phyloP scores from a whole-genome alignment of 2,329 filamentous ascomycete genomes.

The Aureobasidium sp. region DNA sequence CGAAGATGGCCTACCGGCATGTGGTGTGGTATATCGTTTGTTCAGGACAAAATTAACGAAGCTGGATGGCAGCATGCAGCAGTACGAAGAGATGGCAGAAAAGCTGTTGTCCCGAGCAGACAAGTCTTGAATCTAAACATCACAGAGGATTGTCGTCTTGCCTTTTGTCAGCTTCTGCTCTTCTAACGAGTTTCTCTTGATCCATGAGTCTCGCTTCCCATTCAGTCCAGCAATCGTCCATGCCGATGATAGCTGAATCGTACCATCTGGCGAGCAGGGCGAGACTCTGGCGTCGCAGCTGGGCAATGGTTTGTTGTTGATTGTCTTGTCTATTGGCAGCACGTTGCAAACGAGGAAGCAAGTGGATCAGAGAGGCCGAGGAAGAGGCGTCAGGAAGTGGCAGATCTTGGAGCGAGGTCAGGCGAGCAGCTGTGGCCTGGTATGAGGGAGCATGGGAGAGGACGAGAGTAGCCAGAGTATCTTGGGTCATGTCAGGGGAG shows the following conservation, averaged over 20 bases:
- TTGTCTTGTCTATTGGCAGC: slow-evolving; percentile 54
- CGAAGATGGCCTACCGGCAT: background rate
- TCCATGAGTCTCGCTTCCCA: slow-evolving; percentile 61
- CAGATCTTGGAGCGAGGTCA: slow-evolving; percentile 39
- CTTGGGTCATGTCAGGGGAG: slow-evolving; percentile 17
- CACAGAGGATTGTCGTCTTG: slow-evolving; percentile 22
- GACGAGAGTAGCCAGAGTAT: slow-evolving; percentile 29
- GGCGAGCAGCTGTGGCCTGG: slow-evolving; percentile 36
- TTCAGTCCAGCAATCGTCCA: slow-evolving; percentile 62
- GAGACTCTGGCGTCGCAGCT: slow-evolving; percentile 58
- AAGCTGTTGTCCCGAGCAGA: background rate
- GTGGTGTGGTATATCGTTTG: background rate
- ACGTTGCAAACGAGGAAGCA: slow-evolving; percentile 57
- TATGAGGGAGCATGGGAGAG: slow-evolving; percentile 39
- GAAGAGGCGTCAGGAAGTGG: slow-evolving; percentile 36
- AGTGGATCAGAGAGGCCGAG: slow-evolving; percentile 48
- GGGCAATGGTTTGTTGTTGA: slow-evolving; percentile 56
- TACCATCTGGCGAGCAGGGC: slow-evolving; percentile 55
- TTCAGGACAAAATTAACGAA: background rate
- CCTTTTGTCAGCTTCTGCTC: slow-evolving; percentile 53
- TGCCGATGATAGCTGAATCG: slow-evolving; percentile 61
- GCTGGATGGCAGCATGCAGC: background rate
- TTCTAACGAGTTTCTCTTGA: slow-evolving; percentile 58
- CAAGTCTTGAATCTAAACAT: background rate
- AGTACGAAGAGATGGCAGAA: background rate